Evolutionary conservation across 192 early-diverging fungal species (phyloP).

Genomic region (Backusella morwellensis): DNA sequence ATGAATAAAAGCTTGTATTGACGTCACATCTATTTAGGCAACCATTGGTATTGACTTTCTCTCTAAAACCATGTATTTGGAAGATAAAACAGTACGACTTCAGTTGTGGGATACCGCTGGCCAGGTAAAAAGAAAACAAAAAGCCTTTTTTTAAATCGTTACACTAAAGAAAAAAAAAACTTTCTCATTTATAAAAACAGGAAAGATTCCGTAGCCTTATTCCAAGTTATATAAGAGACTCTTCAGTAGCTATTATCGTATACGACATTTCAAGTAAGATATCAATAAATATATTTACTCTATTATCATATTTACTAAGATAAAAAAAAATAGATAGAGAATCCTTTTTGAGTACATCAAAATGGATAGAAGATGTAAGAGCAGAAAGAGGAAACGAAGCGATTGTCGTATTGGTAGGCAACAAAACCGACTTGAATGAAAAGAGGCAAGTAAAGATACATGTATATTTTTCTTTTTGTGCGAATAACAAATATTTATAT

Average conservation of each 20-base stretch:
- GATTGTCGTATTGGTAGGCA: slow-evolving; percentile 97
- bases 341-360: slow-evolving; percentile 94
- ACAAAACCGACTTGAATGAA: slow-evolving; percentile 98
- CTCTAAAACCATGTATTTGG: slow-evolving; percentile 99
- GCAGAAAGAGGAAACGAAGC: slow-evolving; percentile 98
- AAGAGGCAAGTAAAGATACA: slow-evolving; percentile 60
- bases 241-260: slow-evolving; percentile 93
- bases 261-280: slow-evolving; percentile 93
- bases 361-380: slow-evolving; percentile 47
- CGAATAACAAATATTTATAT: not conserved
- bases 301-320: not conserved
- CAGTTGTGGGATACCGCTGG: slow-evolving; percentile 99
- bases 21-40: slow-evolving; percentile 54
- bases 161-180: not conserved
- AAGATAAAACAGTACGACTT: slow-evolving; percentile 94
- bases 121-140: slow-evolving; percentile 51
- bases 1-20: not conserved
- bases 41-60: slow-evolving; percentile 99
- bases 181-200: slow-evolving; percentile 30
- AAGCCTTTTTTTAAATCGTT: not conserved
- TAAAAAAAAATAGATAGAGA: slow-evolving; percentile 72
- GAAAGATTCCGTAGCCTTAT: slow-evolving; percentile 96
- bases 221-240: slow-evolving; percentile 97
- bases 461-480: not conserved
- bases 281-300: not conserved